phyloP scores from a whole-genome alignment of 1,284 basidiomycete species.

The Apiotrichum sp. region DNA sequence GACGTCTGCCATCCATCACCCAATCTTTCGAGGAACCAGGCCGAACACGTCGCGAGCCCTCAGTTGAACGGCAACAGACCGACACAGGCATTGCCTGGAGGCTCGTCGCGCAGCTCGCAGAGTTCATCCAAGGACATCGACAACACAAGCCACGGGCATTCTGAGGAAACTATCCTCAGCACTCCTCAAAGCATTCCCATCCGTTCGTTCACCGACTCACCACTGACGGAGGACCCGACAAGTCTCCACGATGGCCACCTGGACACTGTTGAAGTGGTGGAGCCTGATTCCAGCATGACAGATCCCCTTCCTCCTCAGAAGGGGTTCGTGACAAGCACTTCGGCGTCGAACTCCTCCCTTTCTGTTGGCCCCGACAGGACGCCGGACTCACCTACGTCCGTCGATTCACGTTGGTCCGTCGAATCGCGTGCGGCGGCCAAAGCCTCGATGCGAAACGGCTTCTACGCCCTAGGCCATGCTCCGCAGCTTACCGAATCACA shows the following conservation, averaged over 20 bases:
- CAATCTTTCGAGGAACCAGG: background rate
- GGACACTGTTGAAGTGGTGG: background rate
- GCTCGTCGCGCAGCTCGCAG: background rate
- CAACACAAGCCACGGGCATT: background rate
- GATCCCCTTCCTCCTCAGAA: background rate
- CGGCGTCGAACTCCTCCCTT: background rate
- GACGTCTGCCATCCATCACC: background rate
- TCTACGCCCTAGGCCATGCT: constrained; percentile 15
- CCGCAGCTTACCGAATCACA: constrained; percentile 8
- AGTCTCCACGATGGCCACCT: background rate
- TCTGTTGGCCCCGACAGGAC: background rate
- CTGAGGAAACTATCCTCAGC: constrained; percentile 9
- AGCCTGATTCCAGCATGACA: background rate
- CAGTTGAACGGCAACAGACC: background rate
- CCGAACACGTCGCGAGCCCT: too few species aligned
- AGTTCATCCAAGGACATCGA: background rate
- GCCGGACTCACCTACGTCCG: constrained; percentile 5
- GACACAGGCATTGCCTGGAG: too few species aligned
- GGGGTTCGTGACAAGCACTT: background rate
- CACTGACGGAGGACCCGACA: background rate
- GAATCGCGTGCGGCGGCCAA: constrained; percentile 7
- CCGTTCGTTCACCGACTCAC: background rate
- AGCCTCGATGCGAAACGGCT: constrained; percentile 1
- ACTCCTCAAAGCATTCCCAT: constrained; percentile 8
- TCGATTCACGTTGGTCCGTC: constrained; percentile 7